phyloP scores from a whole-genome alignment of 192 early-diverging fungal genomes.

The Podila minutissima region DNA sequence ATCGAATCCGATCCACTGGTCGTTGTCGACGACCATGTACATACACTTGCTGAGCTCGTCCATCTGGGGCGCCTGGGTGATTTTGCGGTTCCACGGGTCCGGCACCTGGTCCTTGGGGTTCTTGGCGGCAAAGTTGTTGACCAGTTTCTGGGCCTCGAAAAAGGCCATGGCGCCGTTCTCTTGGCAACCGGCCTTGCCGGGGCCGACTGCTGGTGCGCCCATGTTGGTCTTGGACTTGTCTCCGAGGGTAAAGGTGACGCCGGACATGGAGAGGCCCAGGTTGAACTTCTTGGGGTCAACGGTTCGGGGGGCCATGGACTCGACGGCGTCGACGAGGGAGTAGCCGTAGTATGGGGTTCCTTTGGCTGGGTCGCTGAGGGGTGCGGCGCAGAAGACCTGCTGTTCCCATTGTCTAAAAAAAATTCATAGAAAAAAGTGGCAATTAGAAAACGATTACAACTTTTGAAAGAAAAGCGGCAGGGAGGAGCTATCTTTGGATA shows the following conservation, averaged over 20 bases:
- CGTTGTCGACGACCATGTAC: constrained; percentile 45
- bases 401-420: constrained; percentile 31
- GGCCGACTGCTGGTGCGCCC: constrained; percentile 33
- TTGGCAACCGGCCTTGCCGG: constrained; percentile 38
- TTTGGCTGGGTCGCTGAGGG: constrained; percentile 29
- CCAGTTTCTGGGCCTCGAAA: constrained; percentile 26
- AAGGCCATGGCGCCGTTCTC: constrained; percentile 50
- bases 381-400: constrained; percentile 42
- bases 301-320: constrained; percentile 36
- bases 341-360: constrained; percentile 38
- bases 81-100: constrained; percentile 18
- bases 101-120: neutral
- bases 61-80: constrained; percentile 37
- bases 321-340: constrained; percentile 36
- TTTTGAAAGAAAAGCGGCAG: no score
- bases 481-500: no score
- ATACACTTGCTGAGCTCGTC: constrained; percentile 37
- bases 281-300: constrained; percentile 45
- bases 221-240: constrained; percentile 25
- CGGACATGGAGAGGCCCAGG: constrained; percentile 42
- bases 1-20: constrained; percentile 41
- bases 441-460: no score
- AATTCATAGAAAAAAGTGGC: no score
- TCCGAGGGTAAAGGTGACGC: constrained; percentile 45
- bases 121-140: constrained; percentile 15